These are phyloP conservation scores for Asterochloris sp. DNA, from an alignment of 139 green algal genomes.

Conservation along the genomic window DNA sequence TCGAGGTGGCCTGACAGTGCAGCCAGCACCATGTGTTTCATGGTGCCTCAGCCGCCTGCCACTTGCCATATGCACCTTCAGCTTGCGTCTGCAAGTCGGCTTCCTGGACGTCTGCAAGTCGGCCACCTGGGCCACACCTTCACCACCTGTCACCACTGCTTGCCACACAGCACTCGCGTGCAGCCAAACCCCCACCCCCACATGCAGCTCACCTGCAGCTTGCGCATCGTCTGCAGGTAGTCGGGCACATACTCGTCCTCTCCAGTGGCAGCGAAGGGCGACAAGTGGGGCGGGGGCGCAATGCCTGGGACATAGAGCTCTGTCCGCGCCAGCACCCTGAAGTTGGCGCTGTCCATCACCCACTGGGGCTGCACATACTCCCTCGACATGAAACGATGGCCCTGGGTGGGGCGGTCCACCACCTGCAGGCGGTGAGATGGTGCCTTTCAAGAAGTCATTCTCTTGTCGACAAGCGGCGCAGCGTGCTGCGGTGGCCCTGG, in stretches of 20 bases:
- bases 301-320: slow-evolving; percentile 78
- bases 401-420: slow-evolving; percentile 72
- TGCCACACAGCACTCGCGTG: neutral
- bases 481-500: neutral
- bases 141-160: too few species aligned
- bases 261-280: slow-evolving; percentile 75
- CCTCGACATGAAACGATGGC: slow-evolving; percentile 63
- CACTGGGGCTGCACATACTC: slow-evolving; percentile 98
- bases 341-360: slow-evolving; percentile 95
- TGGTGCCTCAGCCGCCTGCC: too few species aligned
- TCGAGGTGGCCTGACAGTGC: too few species aligned
- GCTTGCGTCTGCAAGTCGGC: too few species aligned
- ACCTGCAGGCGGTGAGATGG: slow-evolving; percentile 31
- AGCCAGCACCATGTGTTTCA: too few species aligned
- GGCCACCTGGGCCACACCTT: too few species aligned
- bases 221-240: slow-evolving; percentile 72
- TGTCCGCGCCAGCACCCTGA: slow-evolving; percentile 62
- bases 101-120: too few species aligned
- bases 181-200: neutral
- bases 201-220: slow-evolving; percentile 63
- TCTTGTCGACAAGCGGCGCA: neutral
- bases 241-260: slow-evolving; percentile 95
- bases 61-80: too few species aligned
- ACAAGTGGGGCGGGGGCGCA: slow-evolving; percentile 91
- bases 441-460: neutral